Evolutionary conservation across 2,329 filamentous ascomycete genomes (phyloP), one percentile per base, ranked within the genome.

Genomic region (Hypomyces rosellus): DNA sequence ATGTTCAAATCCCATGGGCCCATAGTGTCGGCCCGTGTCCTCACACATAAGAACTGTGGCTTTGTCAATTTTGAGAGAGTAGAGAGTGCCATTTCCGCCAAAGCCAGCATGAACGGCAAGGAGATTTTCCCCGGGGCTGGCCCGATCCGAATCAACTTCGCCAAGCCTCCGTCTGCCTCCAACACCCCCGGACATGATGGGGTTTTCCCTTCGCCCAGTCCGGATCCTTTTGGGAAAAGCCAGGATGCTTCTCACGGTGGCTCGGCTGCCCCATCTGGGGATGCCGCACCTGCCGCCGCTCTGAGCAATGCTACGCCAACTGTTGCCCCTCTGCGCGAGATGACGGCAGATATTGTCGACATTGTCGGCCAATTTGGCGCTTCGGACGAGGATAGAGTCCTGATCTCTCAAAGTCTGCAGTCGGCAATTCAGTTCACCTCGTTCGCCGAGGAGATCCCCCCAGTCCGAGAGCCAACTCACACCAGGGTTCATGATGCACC

Each of bases 1-100:
- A 96, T 97, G 72, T 99, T 99, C 73, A 88, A 89, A 67, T 80
- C 85, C n/a, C 95, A 93, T 59, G 93, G 93, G 9, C 80, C 86
- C 3, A 96, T 99, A 55, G 79, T 93, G 57, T 96, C 92, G 3
- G 92, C 89, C 25, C 82, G 93, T 56, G 93, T 99, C 4, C 76
- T 99, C 54, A 97, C 93, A 1, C 90, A 99, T 75, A 99, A 99
- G 77, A 97, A 96, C 70, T 99, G 93, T 65, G 93, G 92, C 3
- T 99, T 99, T 61, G 92, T 99, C 65, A 99, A 99, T 69, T 99
- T 96, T 63, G 90, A 97, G 69, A 85, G 82, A 52, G 73, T 93
- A 30, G 91, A 97, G 57, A 95, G 89, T 65, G 93, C 93, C 50
- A 85, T 96, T 37, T 84, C 89, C 53, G 93, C 93, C 14, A 95